Evolutionary conservation across 768 basidiomycete genomes (phyloP).

Genomic region (Termitomyces sp.): DNA sequence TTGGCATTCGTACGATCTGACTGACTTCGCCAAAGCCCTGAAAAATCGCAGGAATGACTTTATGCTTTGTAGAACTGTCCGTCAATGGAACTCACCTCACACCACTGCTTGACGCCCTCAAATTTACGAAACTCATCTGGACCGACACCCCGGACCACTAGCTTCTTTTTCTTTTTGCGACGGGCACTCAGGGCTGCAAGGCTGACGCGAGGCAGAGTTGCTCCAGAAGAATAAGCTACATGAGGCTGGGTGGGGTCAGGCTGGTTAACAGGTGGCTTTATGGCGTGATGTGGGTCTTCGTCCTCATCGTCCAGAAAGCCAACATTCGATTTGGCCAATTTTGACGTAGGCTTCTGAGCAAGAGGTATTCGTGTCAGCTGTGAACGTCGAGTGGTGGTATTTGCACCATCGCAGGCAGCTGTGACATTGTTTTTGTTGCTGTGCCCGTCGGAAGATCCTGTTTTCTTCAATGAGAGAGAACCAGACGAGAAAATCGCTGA

Average conservation of each 20-base stretch:
- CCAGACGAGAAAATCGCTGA: conserved; percentile 21
- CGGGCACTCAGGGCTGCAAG: conserved; percentile 36
- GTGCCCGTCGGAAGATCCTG: conserved; percentile 11
- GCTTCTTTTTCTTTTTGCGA: conserved; percentile 48
- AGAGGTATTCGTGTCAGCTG: conserved; percentile 23
- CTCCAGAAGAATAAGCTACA: conserved; percentile 29
- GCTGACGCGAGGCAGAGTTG: conserved; percentile 25
- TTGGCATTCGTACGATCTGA: conserved; percentile 67
- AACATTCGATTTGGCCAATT: conserved; percentile 15
- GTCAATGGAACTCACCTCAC: conserved; percentile 45
- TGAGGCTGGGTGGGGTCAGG: conserved; percentile 22
- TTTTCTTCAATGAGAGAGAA: conserved; percentile 24
- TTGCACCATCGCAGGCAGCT: conserved; percentile 10
- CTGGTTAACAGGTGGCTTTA: conserved; percentile 7
- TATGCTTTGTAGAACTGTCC: not conserved
- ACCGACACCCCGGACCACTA: conserved; percentile 66
- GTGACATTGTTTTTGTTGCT: conserved; percentile 4
- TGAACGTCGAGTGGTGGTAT: conserved; percentile 5
- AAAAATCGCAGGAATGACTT: not conserved
- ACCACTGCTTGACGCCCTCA: conserved; percentile 69
- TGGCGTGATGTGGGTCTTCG: conserved; percentile 15
- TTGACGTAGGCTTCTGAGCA: conserved; percentile 22
- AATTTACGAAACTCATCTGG: conserved; percentile 54
- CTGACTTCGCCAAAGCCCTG: conserved; percentile 74
- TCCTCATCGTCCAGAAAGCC: conserved; percentile 15